Percentiles rank a stretch among this genome's conserved stretches.
Evolutionary conservation across 148 eudicot genomes (phyloP).

Genomic region (Nyssa sinensis): DNA sequence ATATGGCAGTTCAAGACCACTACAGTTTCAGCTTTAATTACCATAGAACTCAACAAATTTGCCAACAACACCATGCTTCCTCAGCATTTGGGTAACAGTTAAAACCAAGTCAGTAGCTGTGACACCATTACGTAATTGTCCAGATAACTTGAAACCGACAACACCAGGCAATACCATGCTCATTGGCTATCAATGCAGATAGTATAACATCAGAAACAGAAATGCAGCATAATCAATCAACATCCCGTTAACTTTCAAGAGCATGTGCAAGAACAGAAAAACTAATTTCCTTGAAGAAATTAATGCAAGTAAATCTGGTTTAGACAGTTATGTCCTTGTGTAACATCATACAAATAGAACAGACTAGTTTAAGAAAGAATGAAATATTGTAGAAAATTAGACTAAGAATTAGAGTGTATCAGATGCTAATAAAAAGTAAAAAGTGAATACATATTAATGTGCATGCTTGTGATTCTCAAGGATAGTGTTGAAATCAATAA

Average conservation of each 20-base stretch:
- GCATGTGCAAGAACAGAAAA: not conserved
- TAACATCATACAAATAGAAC: not conserved
- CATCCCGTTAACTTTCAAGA: not conserved
- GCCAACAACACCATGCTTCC: conserved; percentile 99
- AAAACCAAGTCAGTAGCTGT: conserved; percentile 98
- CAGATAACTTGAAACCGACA: conserved; percentile 89
- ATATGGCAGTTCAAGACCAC: not conserved
- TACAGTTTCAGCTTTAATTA: conserved; percentile 27
- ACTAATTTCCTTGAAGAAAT: not conserved
- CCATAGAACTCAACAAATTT: conserved; percentile 97
- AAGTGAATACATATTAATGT: not conserved
- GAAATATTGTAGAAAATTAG: not conserved
- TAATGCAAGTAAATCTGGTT: not conserved
- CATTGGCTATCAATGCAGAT: conserved; percentile 65
- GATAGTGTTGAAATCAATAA: not conserved
- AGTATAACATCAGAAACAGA: conserved; percentile 9
- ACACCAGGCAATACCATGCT: conserved; percentile 97
- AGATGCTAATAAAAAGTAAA: not conserved
- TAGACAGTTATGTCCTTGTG: not conserved
- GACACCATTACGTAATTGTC: conserved; percentile 76
- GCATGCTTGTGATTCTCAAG: not conserved
- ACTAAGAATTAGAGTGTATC: not conserved
- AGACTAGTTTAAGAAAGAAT: not conserved
- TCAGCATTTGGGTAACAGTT: conserved; percentile 92
- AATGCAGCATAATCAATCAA: not conserved